A percentile compares a stretch with the other conserved stretches of the same genome.
Conservation (phyloP, 129 eudicot genomes). For the Kitagawia praeruptora region DNA sequence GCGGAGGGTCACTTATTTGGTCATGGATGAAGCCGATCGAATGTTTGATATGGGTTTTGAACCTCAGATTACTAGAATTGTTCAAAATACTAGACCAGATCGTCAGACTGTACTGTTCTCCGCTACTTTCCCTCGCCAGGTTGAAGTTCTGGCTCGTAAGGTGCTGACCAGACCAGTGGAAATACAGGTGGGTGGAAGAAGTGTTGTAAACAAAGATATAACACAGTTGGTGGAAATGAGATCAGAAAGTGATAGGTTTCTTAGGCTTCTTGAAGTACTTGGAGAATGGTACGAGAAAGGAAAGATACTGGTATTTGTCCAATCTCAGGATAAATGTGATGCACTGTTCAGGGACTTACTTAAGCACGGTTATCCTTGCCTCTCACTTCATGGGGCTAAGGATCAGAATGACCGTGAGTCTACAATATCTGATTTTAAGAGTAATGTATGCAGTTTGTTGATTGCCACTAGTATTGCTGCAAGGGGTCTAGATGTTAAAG, state of each 20-base stretch:
- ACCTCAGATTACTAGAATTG: conserved; percentile 22
- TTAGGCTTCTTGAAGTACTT: conserved; percentile 25
- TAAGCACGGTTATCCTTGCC: conserved; percentile 30
- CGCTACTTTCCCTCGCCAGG: conserved; percentile 34
- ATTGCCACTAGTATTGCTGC: conserved; percentile 34
- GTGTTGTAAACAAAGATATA: conserved; percentile 34
- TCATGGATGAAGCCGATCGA: conserved; percentile 36
- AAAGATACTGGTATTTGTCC: conserved; percentile 26
- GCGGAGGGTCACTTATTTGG: conserved; percentile 27
- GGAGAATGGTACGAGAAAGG: conserved; percentile 40
- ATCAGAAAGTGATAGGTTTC: conserved; percentile 27
- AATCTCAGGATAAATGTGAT: conserved; percentile 31
- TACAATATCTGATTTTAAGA: conserved; percentile 28
- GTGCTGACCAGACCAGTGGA: conserved; percentile 29
- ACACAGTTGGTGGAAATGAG: conserved; percentile 29
- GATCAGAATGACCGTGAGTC: conserved; percentile 33
- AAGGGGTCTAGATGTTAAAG: conserved; percentile 31
- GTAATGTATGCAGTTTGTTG: conserved; percentile 30
- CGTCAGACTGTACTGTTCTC: conserved; percentile 34
- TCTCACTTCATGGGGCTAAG: conserved; percentile 31
- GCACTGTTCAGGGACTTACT: conserved; percentile 23
- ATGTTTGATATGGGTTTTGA: conserved; percentile 46
- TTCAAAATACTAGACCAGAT: conserved; percentile 25
- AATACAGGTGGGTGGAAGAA: conserved; percentile 34
- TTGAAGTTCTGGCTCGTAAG: conserved; percentile 25